Evolutionary conservation across 352 stramenopile species (phyloP).

Genomic region (Globisporangium apiculatum): DNA sequence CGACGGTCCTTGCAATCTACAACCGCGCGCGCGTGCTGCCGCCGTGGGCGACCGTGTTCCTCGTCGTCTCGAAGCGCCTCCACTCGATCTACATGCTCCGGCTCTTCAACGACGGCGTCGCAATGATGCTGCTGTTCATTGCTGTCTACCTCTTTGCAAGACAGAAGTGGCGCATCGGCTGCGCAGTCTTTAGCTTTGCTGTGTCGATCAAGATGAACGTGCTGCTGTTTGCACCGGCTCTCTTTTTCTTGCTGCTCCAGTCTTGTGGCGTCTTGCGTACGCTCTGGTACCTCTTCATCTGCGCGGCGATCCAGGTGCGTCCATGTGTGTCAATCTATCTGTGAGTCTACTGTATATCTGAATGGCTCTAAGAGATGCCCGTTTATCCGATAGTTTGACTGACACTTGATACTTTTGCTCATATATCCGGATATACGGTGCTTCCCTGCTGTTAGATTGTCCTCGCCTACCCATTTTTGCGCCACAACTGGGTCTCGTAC

Average conservation of each 20-base stretch:
- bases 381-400: neutral
- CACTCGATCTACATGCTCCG: constrained; percentile 98
- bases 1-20: constrained; percentile 88
- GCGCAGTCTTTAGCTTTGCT: constrained; percentile 92
- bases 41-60: constrained; percentile 86
- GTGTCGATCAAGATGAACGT: constrained; percentile 99
- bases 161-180: constrained; percentile 85
- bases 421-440: neutral
- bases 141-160: constrained; percentile 85
- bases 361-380: neutral
- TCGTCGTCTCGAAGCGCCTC: constrained; percentile 93
- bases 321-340: neutral
- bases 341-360: no score
- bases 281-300: constrained; percentile 86
- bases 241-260: constrained; percentile 95
- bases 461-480: constrained; percentile 93
- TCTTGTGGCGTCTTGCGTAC: constrained; percentile 74
- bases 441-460: constrained; percentile 38
- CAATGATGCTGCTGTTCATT: constrained; percentile 94
- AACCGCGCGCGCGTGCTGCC: constrained; percentile 65
- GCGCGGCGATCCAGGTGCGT: constrained; percentile 79
- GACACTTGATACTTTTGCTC: no score
- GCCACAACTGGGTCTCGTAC: constrained; percentile 93
- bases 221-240: constrained; percentile 94
- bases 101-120: constrained; percentile 98